These are phyloP conservation scores for Hirsutella minnesotensis DNA, from an alignment of 2,329 filamentous ascomycete species.

Conservation along the genomic window DNA sequence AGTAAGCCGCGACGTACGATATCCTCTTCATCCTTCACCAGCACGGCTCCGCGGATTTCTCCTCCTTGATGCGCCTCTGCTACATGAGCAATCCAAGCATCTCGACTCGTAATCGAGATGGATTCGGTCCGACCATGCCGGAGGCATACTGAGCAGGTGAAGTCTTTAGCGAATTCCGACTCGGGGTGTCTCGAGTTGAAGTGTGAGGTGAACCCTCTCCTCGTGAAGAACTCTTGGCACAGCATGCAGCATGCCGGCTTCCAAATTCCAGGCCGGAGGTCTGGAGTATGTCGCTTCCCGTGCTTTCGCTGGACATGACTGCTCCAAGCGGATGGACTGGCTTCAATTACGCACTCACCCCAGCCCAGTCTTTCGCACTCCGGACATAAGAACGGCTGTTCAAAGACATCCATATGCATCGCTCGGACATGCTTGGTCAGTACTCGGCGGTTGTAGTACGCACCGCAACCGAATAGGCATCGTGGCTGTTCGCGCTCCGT, in stretches of 20 bases:
- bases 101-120: too few relatives aligned
- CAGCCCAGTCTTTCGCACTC: not conserved
- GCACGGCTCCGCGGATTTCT: too few relatives aligned
- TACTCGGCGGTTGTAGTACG: not conserved
- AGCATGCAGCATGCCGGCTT: not conserved
- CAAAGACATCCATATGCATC: not conserved
- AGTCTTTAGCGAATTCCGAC: too few relatives aligned
- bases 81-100: too few relatives aligned
- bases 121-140: too few relatives aligned
- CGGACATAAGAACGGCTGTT: not conserved
- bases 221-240: not conserved
- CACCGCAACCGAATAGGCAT: not conserved
- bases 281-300: not conserved
- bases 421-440: not conserved
- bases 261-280: not conserved
- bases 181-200: not conserved
- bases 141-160: too few relatives aligned
- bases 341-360: not conserved
- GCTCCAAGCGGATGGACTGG: not conserved
- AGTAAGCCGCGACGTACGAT: too few relatives aligned
- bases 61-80: too few relatives aligned
- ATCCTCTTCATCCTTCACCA: too few relatives aligned
- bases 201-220: not conserved
- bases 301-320: not conserved
- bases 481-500: not conserved